Conservation (phyloP, 305 asterid genomes). For the Nicotiana rustica region DNA sequence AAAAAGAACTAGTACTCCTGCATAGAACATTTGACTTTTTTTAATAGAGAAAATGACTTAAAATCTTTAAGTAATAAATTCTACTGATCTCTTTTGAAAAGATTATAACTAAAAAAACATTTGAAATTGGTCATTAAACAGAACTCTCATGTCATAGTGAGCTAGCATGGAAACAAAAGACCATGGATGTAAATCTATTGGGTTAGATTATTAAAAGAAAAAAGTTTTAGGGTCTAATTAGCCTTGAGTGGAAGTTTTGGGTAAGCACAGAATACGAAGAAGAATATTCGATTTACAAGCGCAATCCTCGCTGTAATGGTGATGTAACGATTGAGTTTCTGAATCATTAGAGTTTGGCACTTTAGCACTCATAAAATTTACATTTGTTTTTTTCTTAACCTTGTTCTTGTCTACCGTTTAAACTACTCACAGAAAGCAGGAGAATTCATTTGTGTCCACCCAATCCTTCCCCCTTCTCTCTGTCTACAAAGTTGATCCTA, state of each 20-base stretch:
- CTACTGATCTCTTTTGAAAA: no score
- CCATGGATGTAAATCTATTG: background rate
- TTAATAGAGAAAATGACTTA: no score
- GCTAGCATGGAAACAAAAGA: background rate
- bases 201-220: background rate
- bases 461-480: background rate
- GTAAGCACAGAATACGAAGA: background rate
- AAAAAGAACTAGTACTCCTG: no score
- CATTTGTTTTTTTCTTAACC: background rate
- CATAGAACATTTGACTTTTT: no score
- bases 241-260: background rate
- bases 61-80: no score
- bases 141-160: no score
- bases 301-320: background rate
- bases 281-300: conserved; percentile 11
- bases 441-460: background rate
- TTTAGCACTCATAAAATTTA: conserved; percentile 11
- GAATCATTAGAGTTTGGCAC: background rate
- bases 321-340: background rate
- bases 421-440: background rate
- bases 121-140: no score
- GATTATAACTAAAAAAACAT: no score
- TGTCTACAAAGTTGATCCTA: conserved; percentile 9
- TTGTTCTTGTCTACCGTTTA: background rate
- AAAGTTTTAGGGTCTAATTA: background rate